A percentile compares a stretch with the other conserved stretches of the same genome.
Conservation (phyloP, 495 filamentous ascomycete species). For the Penicillium robsamsonii region DNA sequence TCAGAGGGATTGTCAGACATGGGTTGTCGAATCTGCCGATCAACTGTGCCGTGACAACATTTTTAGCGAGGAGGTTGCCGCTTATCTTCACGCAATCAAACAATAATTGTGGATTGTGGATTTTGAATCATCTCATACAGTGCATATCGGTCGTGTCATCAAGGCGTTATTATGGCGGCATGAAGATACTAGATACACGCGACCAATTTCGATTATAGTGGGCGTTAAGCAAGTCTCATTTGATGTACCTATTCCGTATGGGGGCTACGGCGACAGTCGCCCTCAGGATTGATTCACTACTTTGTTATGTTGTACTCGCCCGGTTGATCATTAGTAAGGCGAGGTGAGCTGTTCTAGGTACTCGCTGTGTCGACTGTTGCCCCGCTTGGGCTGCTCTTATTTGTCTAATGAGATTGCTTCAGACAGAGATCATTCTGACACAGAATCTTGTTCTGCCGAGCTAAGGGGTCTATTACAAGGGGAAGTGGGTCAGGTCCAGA, state of each 20-base stretch:
- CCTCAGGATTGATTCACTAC: too few relatives aligned
- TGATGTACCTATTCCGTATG: too few relatives aligned
- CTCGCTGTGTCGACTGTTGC: background rate
- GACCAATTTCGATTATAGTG: background rate
- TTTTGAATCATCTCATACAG: background rate
- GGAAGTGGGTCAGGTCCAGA: background rate
- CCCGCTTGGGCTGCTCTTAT: too few relatives aligned
- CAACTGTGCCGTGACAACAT: constrained; percentile 21
- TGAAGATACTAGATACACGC: background rate
- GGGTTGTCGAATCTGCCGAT: constrained; percentile 31
- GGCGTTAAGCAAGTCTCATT: too few relatives aligned
- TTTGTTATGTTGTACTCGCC: too few relatives aligned
- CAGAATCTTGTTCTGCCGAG: background rate
- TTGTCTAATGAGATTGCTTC: too few relatives aligned
- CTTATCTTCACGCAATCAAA: constrained; percentile 15
- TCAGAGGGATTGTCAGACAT: constrained; percentile 30
- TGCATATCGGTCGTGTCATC: too few relatives aligned
- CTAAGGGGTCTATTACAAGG: background rate
- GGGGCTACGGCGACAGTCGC: too few relatives aligned
- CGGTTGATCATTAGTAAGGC: background rate
- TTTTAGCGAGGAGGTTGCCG: constrained; percentile 12
- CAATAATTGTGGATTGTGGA: background rate
- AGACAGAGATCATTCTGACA: too few relatives aligned
- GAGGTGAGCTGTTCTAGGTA: background rate
- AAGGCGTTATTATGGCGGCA: background rate